These are phyloP conservation scores for Pisolithus thermaeus DNA, from an alignment of 1,284 basidiomycete genomes.

Conservation along the genomic window DNA sequence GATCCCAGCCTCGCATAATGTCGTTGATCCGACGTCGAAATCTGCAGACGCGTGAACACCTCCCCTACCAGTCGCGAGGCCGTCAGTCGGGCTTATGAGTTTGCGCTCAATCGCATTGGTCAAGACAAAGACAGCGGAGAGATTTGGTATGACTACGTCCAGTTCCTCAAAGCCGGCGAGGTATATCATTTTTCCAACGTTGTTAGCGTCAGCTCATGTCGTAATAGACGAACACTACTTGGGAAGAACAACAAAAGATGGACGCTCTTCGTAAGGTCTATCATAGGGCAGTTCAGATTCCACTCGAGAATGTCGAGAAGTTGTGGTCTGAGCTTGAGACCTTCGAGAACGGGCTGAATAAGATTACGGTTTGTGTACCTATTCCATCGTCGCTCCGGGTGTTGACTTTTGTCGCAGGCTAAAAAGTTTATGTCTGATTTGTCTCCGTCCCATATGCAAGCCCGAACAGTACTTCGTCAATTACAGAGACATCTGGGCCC, in stretches of 20 bases:
- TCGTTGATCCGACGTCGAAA: conserved; percentile 8
- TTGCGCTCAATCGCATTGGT: conserved; percentile 86
- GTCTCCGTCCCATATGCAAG: conserved; percentile 89
- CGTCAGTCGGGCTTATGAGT: conserved; percentile 90
- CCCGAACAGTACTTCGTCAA: conserved; percentile 83
- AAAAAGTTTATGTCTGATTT: conserved; percentile 91
- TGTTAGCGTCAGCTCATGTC: conserved; percentile 5
- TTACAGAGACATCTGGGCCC: conserved; percentile 67
- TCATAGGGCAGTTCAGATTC: conserved; percentile 90
- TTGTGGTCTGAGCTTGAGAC: conserved; percentile 95
- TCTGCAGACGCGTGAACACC: conserved; percentile 46
- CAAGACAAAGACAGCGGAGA: conserved; percentile 74
- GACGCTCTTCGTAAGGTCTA: conserved; percentile 89
- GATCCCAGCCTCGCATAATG: conserved; percentile 4
- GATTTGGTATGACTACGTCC: conserved; percentile 78
- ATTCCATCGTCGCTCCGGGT: background rate
- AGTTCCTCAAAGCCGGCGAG: conserved; percentile 78
- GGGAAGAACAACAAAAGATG: conserved; percentile 96
- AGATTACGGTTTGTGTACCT: conserved; percentile 61
- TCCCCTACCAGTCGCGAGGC: conserved; percentile 61
- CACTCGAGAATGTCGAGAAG: conserved; percentile 87
- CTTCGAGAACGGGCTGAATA: conserved; percentile 89
- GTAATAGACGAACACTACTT: conserved; percentile 65
- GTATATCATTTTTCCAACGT: conserved; percentile 32
- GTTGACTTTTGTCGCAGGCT: conserved; percentile 43